These are phyloP conservation scores for Solanum ahanhuiri DNA, from an alignment of 257 asterid genomes.

Conservation along the genomic window DNA sequence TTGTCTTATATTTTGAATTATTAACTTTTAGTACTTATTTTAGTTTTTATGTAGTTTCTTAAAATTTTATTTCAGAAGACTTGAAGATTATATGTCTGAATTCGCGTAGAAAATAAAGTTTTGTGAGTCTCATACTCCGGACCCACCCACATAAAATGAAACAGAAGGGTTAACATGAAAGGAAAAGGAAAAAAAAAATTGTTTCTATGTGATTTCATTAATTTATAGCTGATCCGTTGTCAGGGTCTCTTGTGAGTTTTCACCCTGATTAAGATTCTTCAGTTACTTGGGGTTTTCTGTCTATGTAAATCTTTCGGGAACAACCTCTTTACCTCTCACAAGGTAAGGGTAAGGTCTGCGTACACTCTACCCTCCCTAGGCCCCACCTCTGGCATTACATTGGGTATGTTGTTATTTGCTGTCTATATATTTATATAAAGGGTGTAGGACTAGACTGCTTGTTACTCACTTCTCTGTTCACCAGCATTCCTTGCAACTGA, in stretches of 20 bases:
- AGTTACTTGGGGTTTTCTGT: not conserved
- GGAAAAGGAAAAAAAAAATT: not conserved
- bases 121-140: not conserved
- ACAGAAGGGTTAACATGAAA: not conserved
- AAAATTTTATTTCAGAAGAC: not conserved
- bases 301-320: not conserved
- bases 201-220: not conserved
- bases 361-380: not conserved
- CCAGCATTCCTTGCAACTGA: not conserved
- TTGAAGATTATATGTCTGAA: not conserved
- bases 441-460: not conserved
- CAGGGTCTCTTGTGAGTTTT: not conserved
- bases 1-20: not conserved
- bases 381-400: not conserved
- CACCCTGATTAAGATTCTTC: not conserved
- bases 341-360: not conserved
- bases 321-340: not conserved
- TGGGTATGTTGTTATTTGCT: not conserved
- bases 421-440: not conserved
- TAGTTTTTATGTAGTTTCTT: not conserved
- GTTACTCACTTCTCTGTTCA: not conserved
- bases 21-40: not conserved
- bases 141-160: not conserved
- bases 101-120: not conserved
- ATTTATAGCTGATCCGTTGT: not conserved